These are phyloP conservation scores for Psilocybe cubensis DNA, from an alignment of 768 basidiomycete species.

Conservation along the genomic window DNA sequence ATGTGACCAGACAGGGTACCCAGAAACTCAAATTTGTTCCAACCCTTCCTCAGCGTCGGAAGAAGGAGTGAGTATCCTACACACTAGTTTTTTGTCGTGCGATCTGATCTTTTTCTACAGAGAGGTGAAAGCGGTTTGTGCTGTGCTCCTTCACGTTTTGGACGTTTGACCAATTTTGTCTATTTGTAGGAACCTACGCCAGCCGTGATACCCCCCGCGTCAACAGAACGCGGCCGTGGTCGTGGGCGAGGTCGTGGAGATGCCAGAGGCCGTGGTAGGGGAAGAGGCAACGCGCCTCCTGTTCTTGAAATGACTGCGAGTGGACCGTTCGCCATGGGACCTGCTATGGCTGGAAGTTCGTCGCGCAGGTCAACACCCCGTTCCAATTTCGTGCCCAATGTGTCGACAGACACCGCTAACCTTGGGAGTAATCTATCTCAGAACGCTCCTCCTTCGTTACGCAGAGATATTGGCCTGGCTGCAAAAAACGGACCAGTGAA, in stretches of 20 bases:
- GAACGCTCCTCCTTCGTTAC: constrained; percentile 52
- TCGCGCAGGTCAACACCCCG: constrained; percentile 55
- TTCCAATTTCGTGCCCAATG: constrained; percentile 57
- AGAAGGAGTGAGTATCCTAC: constrained; percentile 62
- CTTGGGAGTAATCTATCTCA: constrained; percentile 55
- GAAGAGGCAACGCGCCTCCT: constrained; percentile 54
- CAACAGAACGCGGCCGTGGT: constrained; percentile 37
- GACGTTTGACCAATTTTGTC: background rate
- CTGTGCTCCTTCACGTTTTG: background rate
- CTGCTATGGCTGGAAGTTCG: constrained; percentile 64
- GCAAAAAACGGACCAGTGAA: constrained; percentile 31
- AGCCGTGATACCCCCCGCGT: constrained; percentile 28
- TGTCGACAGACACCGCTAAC: constrained; percentile 41
- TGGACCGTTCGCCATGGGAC: constrained; percentile 88
- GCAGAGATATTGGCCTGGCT: constrained; percentile 38
- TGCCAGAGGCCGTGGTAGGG: constrained; percentile 56
- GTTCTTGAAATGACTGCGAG: constrained; percentile 80
- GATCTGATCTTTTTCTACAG: constrained; percentile 33
- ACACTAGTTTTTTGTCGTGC: constrained; percentile 1
- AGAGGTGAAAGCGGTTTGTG: constrained; percentile 66
- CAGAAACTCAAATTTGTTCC: constrained; percentile 84
- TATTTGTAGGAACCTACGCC: constrained; percentile 50
- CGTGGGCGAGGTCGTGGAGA: constrained; percentile 55
- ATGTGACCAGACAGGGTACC: constrained; percentile 74
- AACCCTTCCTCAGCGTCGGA: constrained; percentile 72